Conservation (phyloP, 2,329 filamentous ascomycete species). For the Penicillium sp. region DNA sequence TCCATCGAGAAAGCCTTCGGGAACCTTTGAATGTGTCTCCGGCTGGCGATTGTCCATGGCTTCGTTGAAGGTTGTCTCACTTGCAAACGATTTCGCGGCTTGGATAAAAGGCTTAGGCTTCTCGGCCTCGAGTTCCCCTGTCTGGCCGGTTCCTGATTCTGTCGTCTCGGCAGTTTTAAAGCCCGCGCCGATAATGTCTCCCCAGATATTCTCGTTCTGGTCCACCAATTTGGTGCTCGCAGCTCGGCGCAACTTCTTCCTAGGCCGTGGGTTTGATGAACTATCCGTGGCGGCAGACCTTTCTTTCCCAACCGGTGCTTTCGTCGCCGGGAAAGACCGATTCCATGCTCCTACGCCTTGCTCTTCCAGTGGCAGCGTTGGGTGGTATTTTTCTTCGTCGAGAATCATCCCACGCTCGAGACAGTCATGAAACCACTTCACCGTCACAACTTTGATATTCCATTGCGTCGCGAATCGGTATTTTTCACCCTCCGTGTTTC, state of each 20-base stretch:
- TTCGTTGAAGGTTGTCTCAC: constrained; percentile 33
- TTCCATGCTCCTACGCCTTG: constrained; percentile 76
- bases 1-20: constrained; percentile 48
- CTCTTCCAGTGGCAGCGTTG: constrained; percentile 60
- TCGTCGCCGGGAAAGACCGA: constrained; percentile 37
- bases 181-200: constrained; percentile 65
- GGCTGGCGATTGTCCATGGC: constrained; percentile 20
- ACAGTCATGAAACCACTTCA: constrained; percentile 82
- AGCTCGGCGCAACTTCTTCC: constrained; percentile 74
- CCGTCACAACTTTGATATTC: constrained; percentile 70
- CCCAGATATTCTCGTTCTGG: constrained; percentile 83
- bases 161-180: constrained; percentile 24
- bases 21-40: constrained; percentile 24
- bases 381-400: constrained; percentile 80
- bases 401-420: constrained; percentile 82
- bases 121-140: constrained; percentile 13
- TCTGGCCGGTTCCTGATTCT: constrained; percentile 24
- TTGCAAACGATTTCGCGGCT: constrained; percentile 36
- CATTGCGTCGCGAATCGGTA: constrained; percentile 82
- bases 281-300: constrained; percentile 42
- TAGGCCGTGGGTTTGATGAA: constrained; percentile 55
- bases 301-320: constrained; percentile 12
- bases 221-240: constrained; percentile 76
- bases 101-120: constrained; percentile 26
- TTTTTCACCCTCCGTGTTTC: constrained; percentile 75